phyloP scores from a whole-genome alignment of 495 filamentous ascomycete genomes.

The Pyrenopolyporus hunteri region DNA sequence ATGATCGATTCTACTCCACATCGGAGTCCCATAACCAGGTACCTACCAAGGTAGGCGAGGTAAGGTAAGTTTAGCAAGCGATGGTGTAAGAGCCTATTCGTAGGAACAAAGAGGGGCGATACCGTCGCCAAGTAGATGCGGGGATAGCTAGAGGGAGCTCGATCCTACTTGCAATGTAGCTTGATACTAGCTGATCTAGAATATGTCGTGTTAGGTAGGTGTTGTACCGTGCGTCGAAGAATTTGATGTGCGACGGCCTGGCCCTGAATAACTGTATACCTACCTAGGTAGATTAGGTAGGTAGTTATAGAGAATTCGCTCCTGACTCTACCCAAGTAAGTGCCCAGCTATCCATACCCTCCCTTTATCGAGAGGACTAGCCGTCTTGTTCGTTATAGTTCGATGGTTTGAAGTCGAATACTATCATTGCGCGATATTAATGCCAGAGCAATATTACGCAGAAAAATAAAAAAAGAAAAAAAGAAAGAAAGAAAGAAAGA shows the following conservation, averaged over 20 bases:
- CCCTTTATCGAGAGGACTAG: no score
- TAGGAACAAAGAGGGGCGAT: slow-evolving; percentile 16
- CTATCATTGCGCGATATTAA: no score
- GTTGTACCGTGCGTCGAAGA: slow-evolving; percentile 1
- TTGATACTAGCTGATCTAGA: not conserved
- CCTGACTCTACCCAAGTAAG: no score
- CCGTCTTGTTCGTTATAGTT: no score
- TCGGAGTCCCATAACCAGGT: slow-evolving; percentile 19
- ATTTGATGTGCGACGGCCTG: not conserved
- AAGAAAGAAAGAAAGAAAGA: no score
- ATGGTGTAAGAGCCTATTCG: slow-evolving; percentile 8
- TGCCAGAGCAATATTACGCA: no score
- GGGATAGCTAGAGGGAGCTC: slow-evolving; percentile 7
- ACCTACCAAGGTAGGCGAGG: not conserved
- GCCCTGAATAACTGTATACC: not conserved
- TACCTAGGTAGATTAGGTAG: not conserved
- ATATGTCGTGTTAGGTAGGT: no score
- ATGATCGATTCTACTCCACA: slow-evolving; percentile 31
- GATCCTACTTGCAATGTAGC: not conserved
- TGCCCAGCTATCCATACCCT: no score
- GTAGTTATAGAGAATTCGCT: no score
- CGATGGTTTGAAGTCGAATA: no score
- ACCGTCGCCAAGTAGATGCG: slow-evolving; percentile 31
- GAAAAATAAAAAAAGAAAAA: no score
- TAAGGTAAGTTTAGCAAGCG: not conserved